Evolutionary conservation across 108 stramenopile species (phyloP), one percentile per base, ranked within the genome.

Genomic region (Skeletonema marinoi): DNA sequence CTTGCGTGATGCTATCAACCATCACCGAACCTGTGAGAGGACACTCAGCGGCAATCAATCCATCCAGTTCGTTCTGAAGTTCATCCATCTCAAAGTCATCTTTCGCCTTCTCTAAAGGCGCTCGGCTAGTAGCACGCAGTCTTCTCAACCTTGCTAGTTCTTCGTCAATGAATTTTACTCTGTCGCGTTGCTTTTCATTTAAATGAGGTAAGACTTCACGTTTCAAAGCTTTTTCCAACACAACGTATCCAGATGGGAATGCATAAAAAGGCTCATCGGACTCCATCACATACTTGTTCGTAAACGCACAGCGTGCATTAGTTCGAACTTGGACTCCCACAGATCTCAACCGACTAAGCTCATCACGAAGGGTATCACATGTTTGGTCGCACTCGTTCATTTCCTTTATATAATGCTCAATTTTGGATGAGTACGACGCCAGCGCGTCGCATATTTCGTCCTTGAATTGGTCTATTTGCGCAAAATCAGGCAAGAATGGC

Each of bases 381-480:
- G 87, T 75, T 65, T 88, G 88, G 71, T 96, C 95, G 60, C 90
- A 93, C 72, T 96, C 91, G 44, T 78, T 90, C 92, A 96, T 92
- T 75, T 93, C 92, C 58, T 91, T 90, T 70, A 93, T 77, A 72
- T 84, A 93, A 54, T 87, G 74, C 64, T 93, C 90, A 75, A 96
- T 96, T 70, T 93, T 91, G 3, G 88, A 85, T 29, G 92, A 93
- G 71, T 96, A 96, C 17, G 92, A 89, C 32, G 92, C 87, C 13
- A 96, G 83, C 36, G 95, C 92, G 61, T 88, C 88, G 60, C 92
- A 91, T 48, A 96, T 96, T 69, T 96, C 95, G 73, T 92, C 93
- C 81, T 96, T 93, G 80, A 96, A 91, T 60, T 90, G 85, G 75
- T 96, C 93, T 44, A 96, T 96, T 73, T 92, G 89, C 16, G 92